Percentiles rank a stretch among this genome's conserved stretches.
These are phyloP conservation scores for Fraxinus nigra DNA, from an alignment of 305 asterid genomes.

Conservation along the genomic window DNA sequence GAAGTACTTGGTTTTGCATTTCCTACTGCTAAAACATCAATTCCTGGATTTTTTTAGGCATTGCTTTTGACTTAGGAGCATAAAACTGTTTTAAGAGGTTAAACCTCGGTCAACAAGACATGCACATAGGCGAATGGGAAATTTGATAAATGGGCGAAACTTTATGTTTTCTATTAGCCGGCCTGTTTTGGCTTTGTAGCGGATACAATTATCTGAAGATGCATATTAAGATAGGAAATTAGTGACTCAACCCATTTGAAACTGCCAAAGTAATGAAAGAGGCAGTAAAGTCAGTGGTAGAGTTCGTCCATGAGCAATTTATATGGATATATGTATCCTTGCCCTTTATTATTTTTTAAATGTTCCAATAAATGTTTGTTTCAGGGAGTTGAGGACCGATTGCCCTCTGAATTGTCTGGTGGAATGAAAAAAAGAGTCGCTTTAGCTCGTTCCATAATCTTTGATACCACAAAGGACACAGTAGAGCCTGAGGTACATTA, in stretches of 20 bases:
- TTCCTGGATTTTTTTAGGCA: neutral
- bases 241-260: conserved; percentile 2
- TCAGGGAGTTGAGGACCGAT: conserved; percentile 91
- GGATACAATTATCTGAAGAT: conserved; percentile 7
- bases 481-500: conserved; percentile 85
- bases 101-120: neutral
- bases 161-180: neutral
- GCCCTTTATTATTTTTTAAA: neutral
- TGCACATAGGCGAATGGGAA: neutral
- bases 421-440: conserved; percentile 99
- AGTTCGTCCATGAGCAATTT: conserved; percentile 13
- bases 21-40: neutral
- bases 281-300: conserved; percentile 3
- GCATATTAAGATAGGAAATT: conserved; percentile 20
- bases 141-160: neutral
- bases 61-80: neutral
- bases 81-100: conserved; percentile 2
- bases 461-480: conserved; percentile 73
- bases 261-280: neutral
- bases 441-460: conserved; percentile 90
- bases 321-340: conserved; percentile 10
- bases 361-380: conserved; percentile 28
- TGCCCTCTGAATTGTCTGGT: conserved; percentile 97
- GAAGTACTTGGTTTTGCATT: conserved; percentile 16
- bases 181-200: neutral